phyloP scores from a whole-genome alignment of 139 green algal species.

The Chlorella vulgaris region DNA sequence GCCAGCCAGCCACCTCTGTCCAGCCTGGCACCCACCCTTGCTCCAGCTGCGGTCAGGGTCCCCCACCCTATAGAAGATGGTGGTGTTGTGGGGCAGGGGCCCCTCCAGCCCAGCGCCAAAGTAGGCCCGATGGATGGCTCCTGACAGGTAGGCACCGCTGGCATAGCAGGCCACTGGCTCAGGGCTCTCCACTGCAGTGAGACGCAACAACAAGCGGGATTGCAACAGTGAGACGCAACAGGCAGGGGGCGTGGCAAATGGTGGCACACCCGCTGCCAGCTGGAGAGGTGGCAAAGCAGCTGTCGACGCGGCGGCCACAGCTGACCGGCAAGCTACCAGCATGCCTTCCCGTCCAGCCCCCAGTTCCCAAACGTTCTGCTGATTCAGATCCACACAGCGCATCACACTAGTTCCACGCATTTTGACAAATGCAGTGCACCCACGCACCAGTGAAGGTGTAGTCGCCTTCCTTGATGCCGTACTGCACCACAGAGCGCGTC shows the following conservation, averaged over 20 bases:
- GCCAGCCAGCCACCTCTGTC: background rate
- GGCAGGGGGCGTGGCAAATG: background rate
- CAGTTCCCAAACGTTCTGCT: no score
- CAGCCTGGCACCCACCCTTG: background rate
- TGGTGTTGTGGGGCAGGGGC: slow-evolving; percentile 39
- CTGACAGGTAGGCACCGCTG: slow-evolving; percentile 42
- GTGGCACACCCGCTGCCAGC: no score
- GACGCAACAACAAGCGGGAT: background rate
- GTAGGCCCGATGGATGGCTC: slow-evolving; percentile 57
- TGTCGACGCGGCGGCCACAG: no score
- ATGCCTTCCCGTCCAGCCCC: no score
- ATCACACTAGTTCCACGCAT: background rate
- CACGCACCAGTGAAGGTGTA: background rate
- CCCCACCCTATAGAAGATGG: slow-evolving; percentile 59
- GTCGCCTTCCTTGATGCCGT: background rate
- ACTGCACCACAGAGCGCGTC: slow-evolving; percentile 22
- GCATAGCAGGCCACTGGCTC: slow-evolving; percentile 17
- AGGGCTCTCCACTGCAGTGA: slow-evolving; percentile 8
- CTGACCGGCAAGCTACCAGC: no score
- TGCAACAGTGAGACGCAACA: background rate
- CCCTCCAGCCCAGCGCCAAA: slow-evolving; percentile 40
- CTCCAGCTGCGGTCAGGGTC: slow-evolving; percentile 27
- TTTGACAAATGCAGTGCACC: background rate
- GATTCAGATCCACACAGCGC: background rate
- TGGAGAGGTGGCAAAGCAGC: no score